A percentile compares a stretch with the other conserved stretches of the same genome.
Conservation (phyloP, 2,329 filamentous ascomycete genomes). For the Ramularia endophylla region DNA sequence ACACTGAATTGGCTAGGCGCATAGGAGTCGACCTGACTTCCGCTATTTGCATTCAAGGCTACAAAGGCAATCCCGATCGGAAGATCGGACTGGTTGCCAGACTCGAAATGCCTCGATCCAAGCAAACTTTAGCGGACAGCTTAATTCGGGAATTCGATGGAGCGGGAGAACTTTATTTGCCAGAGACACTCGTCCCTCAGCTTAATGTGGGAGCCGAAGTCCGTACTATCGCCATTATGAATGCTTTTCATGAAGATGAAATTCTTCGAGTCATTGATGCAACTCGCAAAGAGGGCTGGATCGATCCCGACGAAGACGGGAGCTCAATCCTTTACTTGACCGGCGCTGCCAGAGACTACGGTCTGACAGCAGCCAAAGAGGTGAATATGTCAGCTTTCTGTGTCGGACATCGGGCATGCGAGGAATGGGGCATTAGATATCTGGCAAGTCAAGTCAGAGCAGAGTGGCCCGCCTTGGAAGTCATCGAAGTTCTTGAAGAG, state of each 20-base stretch:
- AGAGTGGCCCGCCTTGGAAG: constrained; percentile 27
- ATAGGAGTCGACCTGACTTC: constrained; percentile 27
- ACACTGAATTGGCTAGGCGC: constrained; percentile 28
- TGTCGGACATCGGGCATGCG: constrained; percentile 34
- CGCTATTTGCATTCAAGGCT: constrained; percentile 33
- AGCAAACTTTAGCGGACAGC: constrained; percentile 19
- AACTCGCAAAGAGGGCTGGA: constrained; percentile 17
- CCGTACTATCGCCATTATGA: constrained; percentile 33
- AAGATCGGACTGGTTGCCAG: constrained; percentile 34
- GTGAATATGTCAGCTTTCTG: constrained; percentile 23
- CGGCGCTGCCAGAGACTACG: constrained; percentile 31
- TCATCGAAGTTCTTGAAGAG: constrained; percentile 34
- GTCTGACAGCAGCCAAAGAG: constrained; percentile 29
- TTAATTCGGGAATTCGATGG: constrained; percentile 7
- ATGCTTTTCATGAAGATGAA: constrained; percentile 35
- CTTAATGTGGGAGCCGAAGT: neutral
- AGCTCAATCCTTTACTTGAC: constrained; percentile 34
- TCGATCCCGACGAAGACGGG: constrained; percentile 13
- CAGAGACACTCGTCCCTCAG: neutral
- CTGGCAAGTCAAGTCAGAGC: constrained; percentile 26
- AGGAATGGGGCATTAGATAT: constrained; percentile 37
- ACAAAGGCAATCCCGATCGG: constrained; percentile 34
- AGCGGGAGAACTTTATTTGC: constrained; percentile 19
- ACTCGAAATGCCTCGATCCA: constrained; percentile 5
- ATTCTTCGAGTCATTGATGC: constrained; percentile 31